A percentile compares a stretch with the other conserved stretches of the same genome.
Conservation (phyloP, 2,329 filamentous ascomycete species). For the Cladosporium cucumerinum region DNA sequence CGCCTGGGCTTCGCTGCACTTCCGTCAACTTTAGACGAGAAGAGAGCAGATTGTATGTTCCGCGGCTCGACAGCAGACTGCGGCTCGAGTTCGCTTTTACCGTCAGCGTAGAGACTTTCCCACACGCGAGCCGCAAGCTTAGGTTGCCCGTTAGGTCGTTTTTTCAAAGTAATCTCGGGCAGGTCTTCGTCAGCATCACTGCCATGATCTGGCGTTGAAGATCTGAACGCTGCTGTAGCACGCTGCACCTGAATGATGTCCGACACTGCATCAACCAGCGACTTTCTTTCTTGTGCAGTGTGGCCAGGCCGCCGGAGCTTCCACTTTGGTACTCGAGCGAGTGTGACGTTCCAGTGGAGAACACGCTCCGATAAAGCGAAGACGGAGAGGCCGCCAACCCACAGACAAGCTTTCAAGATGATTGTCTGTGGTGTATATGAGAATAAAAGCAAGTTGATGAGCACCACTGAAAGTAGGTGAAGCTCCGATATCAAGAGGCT, state of each 20-base stretch:
- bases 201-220: constrained; percentile 26
- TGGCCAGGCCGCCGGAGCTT: constrained; percentile 65
- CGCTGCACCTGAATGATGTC: constrained; percentile 35
- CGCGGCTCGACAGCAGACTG: constrained; percentile 26
- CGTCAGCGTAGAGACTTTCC: constrained; percentile 7
- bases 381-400: constrained; percentile 67
- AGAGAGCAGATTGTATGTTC: constrained; percentile 8
- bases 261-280: constrained; percentile 42
- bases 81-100: constrained; percentile 19
- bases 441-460: constrained; percentile 78
- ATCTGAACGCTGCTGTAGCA: constrained; percentile 27
- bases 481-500: constrained; percentile 84
- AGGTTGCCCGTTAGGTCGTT: constrained; percentile 20
- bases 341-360: constrained; percentile 75
- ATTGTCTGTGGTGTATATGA: constrained; percentile 58
- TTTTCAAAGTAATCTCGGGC: constrained; percentile 9
- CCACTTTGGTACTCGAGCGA: constrained; percentile 89
- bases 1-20: constrained; percentile 19
- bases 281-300: constrained; percentile 42
- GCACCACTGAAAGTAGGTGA: constrained; percentile 75
- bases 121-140: constrained; percentile 20
- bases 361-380: constrained; percentile 71
- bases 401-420: constrained; percentile 45
- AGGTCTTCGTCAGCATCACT: constrained; percentile 49
- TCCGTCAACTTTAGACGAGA: constrained; percentile 15